Evolutionary conservation across 441 rosid genomes (phyloP), one percentile per base, ranked within the genome.

Genomic region (Syzygium syzygioides): DNA sequence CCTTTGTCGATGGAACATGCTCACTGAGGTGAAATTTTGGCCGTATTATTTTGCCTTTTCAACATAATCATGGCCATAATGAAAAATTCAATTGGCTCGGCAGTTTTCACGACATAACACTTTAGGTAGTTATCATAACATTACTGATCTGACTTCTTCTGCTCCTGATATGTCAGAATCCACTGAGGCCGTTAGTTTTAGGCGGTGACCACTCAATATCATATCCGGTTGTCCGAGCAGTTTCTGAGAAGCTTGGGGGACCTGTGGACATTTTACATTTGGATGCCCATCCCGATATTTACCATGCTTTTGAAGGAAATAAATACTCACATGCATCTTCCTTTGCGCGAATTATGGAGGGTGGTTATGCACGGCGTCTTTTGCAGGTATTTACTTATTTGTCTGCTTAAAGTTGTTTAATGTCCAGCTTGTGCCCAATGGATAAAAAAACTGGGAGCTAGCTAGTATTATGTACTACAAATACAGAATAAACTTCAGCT

Each of bases 201-300:
- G 99, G 99, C 48, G 99, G 99, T 86, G 99, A 98, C 86, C 99
- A 98, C 93, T 98, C 99, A 2, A 98, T 98, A 90, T 94, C 98
- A 59, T 98, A 87, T 93, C 99, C 99, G 6, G 99, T 97, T 86
- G 94, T 98, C 79, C 94, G 99, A 93, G 99, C 99, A 7, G 96
- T 98, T 83, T 96, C 99, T 66, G 97, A 96, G 93, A 98, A 96
- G 95, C 97, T 98, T 87, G 99, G 98, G 55, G 99, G 99, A 68
- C 99, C 99, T 83, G 95, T 98, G 56, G 99, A 98, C 92, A 93
- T 98, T 89, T 97, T 98, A 91, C 99, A 98, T 93, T 92, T 98
- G 55, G 99, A 98, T 93, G 99, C 99, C 32, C 99, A 98, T 92
- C 99, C 99, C 30, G 99, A 98, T 91, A 98, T 96, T 88, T 98